These are phyloP conservation scores for Pluteus cervinus DNA, from an alignment of 768 basidiomycete genomes.

Conservation along the genomic window DNA sequence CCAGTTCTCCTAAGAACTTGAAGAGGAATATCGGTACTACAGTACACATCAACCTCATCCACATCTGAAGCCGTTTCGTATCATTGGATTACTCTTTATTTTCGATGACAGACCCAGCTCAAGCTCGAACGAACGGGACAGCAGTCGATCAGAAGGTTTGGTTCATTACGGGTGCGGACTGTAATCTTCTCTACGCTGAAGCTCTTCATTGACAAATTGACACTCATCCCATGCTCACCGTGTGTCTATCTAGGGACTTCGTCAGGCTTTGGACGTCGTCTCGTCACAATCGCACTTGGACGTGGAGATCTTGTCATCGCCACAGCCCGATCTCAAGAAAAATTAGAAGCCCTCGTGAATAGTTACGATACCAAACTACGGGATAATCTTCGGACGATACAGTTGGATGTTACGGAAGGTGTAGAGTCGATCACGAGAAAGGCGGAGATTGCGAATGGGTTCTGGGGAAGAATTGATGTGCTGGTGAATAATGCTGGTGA, in stretches of 20 bases:
- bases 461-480: constrained; percentile 53
- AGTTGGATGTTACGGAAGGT: constrained; percentile 47
- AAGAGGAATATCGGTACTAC: too few species aligned
- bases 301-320: constrained; percentile 62
- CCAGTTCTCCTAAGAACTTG: too few species aligned
- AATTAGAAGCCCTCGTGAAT: constrained; percentile 28
- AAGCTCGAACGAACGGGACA: too few species aligned
- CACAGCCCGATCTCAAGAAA: constrained; percentile 39
- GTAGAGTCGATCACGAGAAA: constrained; percentile 33
- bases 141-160: too few species aligned
- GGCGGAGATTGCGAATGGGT: constrained; percentile 33
- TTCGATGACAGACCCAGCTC: too few species aligned
- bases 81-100: too few species aligned
- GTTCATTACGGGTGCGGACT: too few species aligned
- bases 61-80: too few species aligned
- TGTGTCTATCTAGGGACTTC: constrained; percentile 46
- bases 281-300: constrained; percentile 37
- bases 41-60: too few species aligned
- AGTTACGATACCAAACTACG: constrained; percentile 16
- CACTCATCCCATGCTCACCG: too few species aligned
- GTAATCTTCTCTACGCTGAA: too few species aligned
- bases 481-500: constrained; percentile 61
- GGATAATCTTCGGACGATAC: constrained; percentile 35
- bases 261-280: constrained; percentile 52
- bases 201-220: too few species aligned